phyloP scores from a whole-genome alignment of 495 filamentous ascomycete genomes.

The Aspergillus bridgeri region DNA sequence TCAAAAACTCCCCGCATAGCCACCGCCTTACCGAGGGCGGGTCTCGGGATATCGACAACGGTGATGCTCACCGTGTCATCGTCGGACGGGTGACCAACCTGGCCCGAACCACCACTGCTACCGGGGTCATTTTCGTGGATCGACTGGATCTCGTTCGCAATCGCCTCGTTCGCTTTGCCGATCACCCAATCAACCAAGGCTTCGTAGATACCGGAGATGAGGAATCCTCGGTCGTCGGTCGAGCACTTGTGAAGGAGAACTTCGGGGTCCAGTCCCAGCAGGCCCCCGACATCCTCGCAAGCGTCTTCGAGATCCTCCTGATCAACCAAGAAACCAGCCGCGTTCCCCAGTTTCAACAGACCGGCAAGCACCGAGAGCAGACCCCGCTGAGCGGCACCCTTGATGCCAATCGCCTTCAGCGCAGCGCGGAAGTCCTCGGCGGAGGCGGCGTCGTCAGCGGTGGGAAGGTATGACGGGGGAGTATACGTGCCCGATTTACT shows the following conservation, averaged over 20 bases:
- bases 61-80: constrained; percentile 89
- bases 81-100: constrained; percentile 56
- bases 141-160: constrained; percentile 68
- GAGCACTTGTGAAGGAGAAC: constrained; percentile 73
- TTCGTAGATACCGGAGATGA: constrained; percentile 88
- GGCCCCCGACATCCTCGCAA: constrained; percentile 83
- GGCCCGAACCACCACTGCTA: constrained; percentile 43
- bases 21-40: constrained; percentile 76
- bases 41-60: constrained; percentile 78
- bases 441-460: constrained; percentile 87
- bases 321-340: constrained; percentile 79
- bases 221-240: constrained; percentile 74
- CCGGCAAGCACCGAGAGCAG: constrained; percentile 82
- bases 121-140: constrained; percentile 54
- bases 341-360: constrained; percentile 87
- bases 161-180: constrained; percentile 82
- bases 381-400: constrained; percentile 72
- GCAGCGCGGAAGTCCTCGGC: constrained; percentile 87
- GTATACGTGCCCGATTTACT: constrained; percentile 78
- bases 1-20: constrained; percentile 89
- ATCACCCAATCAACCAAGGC: constrained; percentile 95
- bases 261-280: constrained; percentile 85
- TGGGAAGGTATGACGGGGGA: constrained; percentile 87
- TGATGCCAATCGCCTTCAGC: constrained; percentile 87
- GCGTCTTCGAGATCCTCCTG: constrained; percentile 80